Percentiles rank a stretch among this genome's conserved stretches.
Conservation (phyloP, 2,329 filamentous ascomycete species). For the Setomelanomma holmii region DNA sequence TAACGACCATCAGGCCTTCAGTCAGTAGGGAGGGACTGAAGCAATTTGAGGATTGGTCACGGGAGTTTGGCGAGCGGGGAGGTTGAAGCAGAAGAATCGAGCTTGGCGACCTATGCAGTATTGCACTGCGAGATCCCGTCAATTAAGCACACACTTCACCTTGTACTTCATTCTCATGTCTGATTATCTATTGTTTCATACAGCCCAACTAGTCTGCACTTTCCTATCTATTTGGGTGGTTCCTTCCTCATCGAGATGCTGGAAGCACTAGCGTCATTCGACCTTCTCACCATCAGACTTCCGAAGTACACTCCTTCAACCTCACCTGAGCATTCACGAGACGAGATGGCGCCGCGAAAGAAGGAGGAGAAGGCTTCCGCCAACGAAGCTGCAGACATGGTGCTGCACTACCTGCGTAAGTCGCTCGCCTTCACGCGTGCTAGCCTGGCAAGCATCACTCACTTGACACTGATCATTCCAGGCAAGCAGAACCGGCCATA, state of each 20-base stretch:
- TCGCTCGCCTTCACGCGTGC: slow-evolving; percentile 12
- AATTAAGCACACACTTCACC: neutral
- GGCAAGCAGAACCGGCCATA: slow-evolving; percentile 63
- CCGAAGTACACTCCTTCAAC: neutral
- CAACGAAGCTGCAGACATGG: slow-evolving; percentile 51
- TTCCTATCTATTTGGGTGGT: neutral
- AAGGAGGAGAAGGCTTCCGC: slow-evolving; percentile 46
- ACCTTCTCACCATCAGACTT: neutral
- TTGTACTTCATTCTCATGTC: neutral
- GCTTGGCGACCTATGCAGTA: neutral
- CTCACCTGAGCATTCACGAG: neutral
- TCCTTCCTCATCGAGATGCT: slow-evolving; percentile 16
- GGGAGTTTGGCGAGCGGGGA: slow-evolving; percentile 88
- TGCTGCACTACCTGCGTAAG: slow-evolving; percentile 61
- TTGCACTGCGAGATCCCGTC: neutral
- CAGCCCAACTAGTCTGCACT: too few relatives aligned
- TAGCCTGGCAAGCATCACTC: neutral
- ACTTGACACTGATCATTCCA: slow-evolving; percentile 27
- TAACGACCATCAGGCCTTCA: slow-evolving; percentile 85
- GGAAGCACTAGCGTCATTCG: slow-evolving; percentile 7
- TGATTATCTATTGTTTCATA: neutral
- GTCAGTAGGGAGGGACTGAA: slow-evolving; percentile 85
- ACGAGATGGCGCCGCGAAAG: slow-evolving; percentile 47
- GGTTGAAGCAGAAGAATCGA: slow-evolving; percentile 62
- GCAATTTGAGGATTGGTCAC: slow-evolving; percentile 93